These are phyloP conservation scores for Ormosia emarginata DNA, from an alignment of 306 rosid genomes.

Conservation along the genomic window DNA sequence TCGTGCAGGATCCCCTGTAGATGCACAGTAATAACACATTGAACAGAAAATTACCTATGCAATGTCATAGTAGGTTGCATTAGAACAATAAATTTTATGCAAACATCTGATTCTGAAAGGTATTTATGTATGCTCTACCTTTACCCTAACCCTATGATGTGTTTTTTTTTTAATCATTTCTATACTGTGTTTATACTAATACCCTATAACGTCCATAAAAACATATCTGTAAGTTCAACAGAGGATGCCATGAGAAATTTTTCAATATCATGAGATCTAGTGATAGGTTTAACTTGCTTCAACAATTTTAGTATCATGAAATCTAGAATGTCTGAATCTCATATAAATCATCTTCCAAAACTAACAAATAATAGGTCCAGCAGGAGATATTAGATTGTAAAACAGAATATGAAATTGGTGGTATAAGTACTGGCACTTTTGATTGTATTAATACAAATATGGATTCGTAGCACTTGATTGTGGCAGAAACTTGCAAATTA, in stretches of 20 bases:
- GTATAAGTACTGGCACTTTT: background rate
- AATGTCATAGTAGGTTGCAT: background rate
- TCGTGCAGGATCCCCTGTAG: constrained; percentile 56
- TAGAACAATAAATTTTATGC: background rate
- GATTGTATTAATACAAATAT: background rate
- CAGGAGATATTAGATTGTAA: background rate
- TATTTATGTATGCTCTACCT: background rate
- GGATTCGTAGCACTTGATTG: background rate
- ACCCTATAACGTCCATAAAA: background rate
- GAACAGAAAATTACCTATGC: background rate
- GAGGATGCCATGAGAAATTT: background rate
- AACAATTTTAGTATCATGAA: background rate
- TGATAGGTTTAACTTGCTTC: background rate
- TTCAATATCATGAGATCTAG: background rate
- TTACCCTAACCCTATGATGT: too few species aligned
- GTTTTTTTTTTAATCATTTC: too few species aligned
- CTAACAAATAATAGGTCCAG: background rate
- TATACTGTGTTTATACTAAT: background rate
- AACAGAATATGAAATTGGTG: background rate
- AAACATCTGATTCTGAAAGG: background rate
- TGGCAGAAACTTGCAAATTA: background rate
- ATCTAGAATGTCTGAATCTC: background rate
- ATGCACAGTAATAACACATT: background rate
- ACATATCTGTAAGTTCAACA: background rate
- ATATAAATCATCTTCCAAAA: background rate